These are phyloP conservation scores for Hygrophila difformis DNA, from an alignment of 257 asterid genomes.

Conservation along the genomic window DNA sequence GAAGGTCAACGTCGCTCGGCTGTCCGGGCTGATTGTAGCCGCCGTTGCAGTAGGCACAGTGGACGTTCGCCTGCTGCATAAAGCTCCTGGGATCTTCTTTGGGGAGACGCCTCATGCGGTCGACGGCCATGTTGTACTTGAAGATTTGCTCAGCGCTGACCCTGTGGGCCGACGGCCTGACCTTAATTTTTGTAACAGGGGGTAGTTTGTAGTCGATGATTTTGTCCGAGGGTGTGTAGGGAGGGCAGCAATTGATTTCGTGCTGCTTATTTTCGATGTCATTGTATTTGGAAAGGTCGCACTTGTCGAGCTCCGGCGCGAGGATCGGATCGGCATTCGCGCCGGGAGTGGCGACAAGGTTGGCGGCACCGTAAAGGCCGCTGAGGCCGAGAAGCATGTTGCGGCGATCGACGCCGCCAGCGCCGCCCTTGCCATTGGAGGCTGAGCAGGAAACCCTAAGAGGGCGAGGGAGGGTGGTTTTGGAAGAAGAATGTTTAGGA, in stretches of 20 bases:
- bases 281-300: conserved; percentile 8
- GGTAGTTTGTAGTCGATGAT: conserved; percentile 29
- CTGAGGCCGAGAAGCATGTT: conserved; percentile 32
- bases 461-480: no score
- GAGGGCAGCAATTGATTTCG: conserved; percentile 43
- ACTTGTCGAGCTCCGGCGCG: conserved; percentile 22
- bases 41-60: conserved; percentile 44
- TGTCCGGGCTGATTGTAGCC: conserved; percentile 35
- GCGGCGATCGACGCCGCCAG: no score
- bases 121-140: conserved; percentile 30
- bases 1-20: conserved; percentile 15
- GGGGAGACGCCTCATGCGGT: conserved; percentile 26
- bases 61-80: conserved; percentile 41
- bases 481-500: no score
- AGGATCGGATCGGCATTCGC: conserved; percentile 18
- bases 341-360: conserved; percentile 13
- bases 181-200: background rate
- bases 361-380: conserved; percentile 29
- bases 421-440: no score
- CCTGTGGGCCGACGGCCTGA: conserved; percentile 34
- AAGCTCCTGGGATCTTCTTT: conserved; percentile 37
- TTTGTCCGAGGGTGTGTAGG: background rate
- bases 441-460: no score
- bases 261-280: background rate
- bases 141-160: conserved; percentile 16